Percentiles rank a stretch among this genome's conserved stretches.
Evolutionary conservation across 306 rosid genomes (phyloP).

Genomic region (Vigna hirtella): DNA sequence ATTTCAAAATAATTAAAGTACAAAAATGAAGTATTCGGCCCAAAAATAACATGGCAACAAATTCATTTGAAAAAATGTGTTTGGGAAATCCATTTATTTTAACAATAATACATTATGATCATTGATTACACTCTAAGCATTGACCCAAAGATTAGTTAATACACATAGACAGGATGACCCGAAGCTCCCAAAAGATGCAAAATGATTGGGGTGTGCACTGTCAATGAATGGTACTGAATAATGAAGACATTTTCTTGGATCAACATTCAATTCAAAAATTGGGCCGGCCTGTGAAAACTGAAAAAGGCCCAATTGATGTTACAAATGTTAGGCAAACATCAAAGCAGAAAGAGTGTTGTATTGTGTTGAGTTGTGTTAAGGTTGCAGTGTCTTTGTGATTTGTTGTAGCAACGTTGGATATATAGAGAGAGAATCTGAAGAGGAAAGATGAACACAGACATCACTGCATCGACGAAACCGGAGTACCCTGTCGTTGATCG

Average conservation of each 20-base stretch:
- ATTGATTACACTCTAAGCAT: too few relatives aligned
- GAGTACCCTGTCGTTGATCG: slow-evolving; percentile 92
- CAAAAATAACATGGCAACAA: too few relatives aligned
- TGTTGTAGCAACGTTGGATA: background rate
- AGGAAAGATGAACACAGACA: slow-evolving; percentile 83
- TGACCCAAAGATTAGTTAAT: too few relatives aligned
- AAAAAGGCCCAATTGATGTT: background rate
- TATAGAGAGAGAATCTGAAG: background rate
- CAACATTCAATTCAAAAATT: background rate
- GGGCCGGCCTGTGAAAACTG: background rate
- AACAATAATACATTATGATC: too few relatives aligned
- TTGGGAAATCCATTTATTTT: too few relatives aligned
- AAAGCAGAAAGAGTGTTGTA: background rate
- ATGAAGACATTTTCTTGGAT: background rate
- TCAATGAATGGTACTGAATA: too few relatives aligned
- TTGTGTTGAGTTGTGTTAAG: background rate
- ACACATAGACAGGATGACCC: too few relatives aligned
- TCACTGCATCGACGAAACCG: slow-evolving; percentile 87
- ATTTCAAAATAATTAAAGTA: too few relatives aligned
- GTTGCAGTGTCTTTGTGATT: background rate
- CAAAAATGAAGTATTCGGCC: too few relatives aligned
- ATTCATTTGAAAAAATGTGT: too few relatives aligned
- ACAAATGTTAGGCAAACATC: background rate
- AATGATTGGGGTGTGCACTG: too few relatives aligned
- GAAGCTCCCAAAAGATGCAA: too few relatives aligned